Base-by-base conservation (phyloP, 306 rosid species). In the Datisca glomerata region DNA sequence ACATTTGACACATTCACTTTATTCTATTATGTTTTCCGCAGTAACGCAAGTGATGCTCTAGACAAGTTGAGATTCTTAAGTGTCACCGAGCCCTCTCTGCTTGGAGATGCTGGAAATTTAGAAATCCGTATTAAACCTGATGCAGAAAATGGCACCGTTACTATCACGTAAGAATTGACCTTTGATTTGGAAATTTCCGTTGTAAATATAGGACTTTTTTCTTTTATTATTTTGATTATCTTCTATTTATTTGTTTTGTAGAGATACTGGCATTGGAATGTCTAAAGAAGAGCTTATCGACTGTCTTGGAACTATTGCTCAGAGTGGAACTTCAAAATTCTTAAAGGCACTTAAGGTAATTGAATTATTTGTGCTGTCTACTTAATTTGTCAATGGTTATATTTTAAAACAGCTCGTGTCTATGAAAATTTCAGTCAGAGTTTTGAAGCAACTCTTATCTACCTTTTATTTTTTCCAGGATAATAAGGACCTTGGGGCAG, bases 231-330 rank as follows among this genome's bases (percentile, higher is more conserved):
- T n/a, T n/a, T n/a, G n/a, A n/a, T n/a, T n/a, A n/a, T n/a, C n/a
- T n/a, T n/a, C n/a, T n/a, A n/a, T 0, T 17, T 17, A 18, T 55
- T 24, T 33, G 23, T 12, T 37, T 43, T 60, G 28, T 44, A 84
- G 96, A 18, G 98, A 91, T 61, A 75, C 96, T 61, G 98, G 98
- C 42, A 80, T 91, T 68, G 96, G 98, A 66, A 91, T 91, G 96
- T 80, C 86, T 16, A 84, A 78, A 64, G 94, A 91, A 41, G 89
- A 79, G 60, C 93, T 91, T 19, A 69, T 84, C 57, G 98, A 91
- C 41, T 91, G 96, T 62, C 98, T 91, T 51, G 98, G 98, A 64
- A 91, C 98, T 48, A 91, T 84, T 57, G 96, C 98, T 42, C 96
- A 91, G 71, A 91, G 98, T 78, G 98, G 98, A n/a, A 91, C 98